A percentile compares a stretch with the other conserved stretches of the same genome.
Evolutionary conservation across 176 grass and related monocot species (phyloP).

Genomic region (Carex cristatella): DNA sequence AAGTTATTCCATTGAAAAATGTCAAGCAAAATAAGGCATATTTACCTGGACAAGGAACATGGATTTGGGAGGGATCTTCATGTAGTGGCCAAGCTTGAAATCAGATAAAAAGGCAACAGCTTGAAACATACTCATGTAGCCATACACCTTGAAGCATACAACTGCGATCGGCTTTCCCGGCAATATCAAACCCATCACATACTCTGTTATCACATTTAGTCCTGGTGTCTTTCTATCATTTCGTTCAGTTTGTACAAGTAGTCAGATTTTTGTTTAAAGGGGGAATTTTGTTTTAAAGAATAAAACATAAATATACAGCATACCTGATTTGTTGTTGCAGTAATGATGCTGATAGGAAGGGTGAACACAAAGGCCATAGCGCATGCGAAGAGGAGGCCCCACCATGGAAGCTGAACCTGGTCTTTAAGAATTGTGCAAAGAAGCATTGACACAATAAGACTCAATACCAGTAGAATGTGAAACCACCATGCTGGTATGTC

Average conservation of each 20-base stretch:
- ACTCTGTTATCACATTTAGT: conserved; percentile 76
- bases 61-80: conserved; percentile 86
- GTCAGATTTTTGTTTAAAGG: neutral
- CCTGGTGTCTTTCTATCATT: conserved; percentile 50
- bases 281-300: neutral
- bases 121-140: conserved; percentile 95
- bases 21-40: neutral
- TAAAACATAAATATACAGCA: too few relatives aligned
- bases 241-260: neutral
- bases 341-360: conserved; percentile 78
- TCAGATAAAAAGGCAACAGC: conserved; percentile 67
- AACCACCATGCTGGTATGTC: conserved; percentile 96
- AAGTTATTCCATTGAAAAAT: neutral
- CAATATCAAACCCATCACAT: conserved; percentile 60
- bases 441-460: conserved; percentile 28
- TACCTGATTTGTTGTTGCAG: conserved; percentile 84
- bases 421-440: conserved; percentile 69
- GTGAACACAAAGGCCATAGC: conserved; percentile 70
- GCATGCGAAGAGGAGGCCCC: conserved; percentile 71
- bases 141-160: conserved; percentile 95
- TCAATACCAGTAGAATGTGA: conserved; percentile 30
- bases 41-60: conserved; percentile 93
- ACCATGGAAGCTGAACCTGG: conserved; percentile 88
- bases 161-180: conserved; percentile 78
- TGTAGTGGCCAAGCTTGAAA: conserved; percentile 96